phyloP scores from a whole-genome alignment of 768 basidiomycete genomes.

The Kondoa malvinella region DNA sequence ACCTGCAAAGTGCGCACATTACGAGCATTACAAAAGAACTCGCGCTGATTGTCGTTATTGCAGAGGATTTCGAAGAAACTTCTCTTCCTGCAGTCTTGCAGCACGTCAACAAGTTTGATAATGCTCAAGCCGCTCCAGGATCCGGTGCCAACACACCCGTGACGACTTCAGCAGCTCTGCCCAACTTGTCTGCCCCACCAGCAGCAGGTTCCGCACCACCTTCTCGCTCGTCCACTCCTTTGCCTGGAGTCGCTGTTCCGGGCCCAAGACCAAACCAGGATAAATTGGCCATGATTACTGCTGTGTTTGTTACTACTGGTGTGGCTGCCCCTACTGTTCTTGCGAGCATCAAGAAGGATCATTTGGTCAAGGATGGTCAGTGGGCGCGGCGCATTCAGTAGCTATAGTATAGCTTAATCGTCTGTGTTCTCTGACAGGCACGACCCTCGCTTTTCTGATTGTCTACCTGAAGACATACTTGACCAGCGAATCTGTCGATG shows the following conservation, averaged over 20 bases:
- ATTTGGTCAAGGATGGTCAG: constrained; percentile 69
- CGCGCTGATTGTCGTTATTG: no score
- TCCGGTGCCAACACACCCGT: constrained; percentile 8
- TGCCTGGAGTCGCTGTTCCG: background rate
- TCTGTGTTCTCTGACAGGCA: constrained; percentile 30
- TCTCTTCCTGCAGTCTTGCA: constrained; percentile 70
- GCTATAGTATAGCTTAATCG: background rate
- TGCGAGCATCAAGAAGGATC: constrained; percentile 71
- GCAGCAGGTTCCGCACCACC: constrained; percentile 4
- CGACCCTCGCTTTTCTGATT: constrained; percentile 58
- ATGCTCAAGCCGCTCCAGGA: constrained; percentile 5
- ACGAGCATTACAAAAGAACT: no score
- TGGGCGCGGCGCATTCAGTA: constrained; percentile 32
- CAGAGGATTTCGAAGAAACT: constrained; percentile 63
- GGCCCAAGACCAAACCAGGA: constrained; percentile 52
- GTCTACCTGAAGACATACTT: constrained; percentile 68
- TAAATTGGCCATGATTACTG: constrained; percentile 65
- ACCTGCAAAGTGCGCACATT: constrained; percentile 68
- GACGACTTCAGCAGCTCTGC: background rate
- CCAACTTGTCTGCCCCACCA: background rate
- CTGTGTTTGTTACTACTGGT: constrained; percentile 67
- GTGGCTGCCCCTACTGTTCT: constrained; percentile 62
- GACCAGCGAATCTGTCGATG: constrained; percentile 62
- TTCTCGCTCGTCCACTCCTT: constrained; percentile 2
- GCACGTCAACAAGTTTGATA: constrained; percentile 59